Conservation (phyloP, 2,329 filamentous ascomycete genomes). For the Fusarium scirpi region DNA sequence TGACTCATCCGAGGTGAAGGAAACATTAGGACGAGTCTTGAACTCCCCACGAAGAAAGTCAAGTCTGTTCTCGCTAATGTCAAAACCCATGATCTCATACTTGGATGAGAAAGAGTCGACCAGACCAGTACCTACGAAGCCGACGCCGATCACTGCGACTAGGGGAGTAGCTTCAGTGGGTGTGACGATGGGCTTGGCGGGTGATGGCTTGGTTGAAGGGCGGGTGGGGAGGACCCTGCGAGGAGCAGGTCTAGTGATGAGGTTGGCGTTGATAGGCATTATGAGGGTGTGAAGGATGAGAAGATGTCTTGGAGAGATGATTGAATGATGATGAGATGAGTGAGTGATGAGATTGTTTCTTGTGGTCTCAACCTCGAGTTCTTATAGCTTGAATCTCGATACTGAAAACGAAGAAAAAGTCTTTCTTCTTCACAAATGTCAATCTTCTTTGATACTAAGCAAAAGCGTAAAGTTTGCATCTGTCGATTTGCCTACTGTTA, state of each 20-base stretch:
- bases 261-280: constrained; percentile 22
- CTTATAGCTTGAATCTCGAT: constrained; percentile 14
- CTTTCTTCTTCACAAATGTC: neutral
- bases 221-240: neutral
- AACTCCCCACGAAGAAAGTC: constrained; percentile 49
- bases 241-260: constrained; percentile 1
- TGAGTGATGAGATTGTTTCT: neutral
- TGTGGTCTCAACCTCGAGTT: neutral
- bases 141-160: constrained; percentile 64
- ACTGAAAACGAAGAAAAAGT: neutral
- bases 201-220: neutral
- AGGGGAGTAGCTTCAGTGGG: constrained; percentile 42
- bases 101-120: constrained; percentile 56
- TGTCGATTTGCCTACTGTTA: neutral
- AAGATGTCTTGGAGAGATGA: neutral
- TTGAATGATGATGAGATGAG: constrained; percentile 13
- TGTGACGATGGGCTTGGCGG: neutral
- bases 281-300: neutral
- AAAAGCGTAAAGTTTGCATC: neutral
- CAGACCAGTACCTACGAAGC: constrained; percentile 64
- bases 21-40: constrained; percentile 18
- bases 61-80: constrained; percentile 57
- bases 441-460: neutral
- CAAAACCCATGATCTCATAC: constrained; percentile 59
- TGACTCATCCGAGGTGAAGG: constrained; percentile 53